Base-by-base conservation (phyloP, 805 yeast genomes). In the Wickerhamiella galacta region DNA sequence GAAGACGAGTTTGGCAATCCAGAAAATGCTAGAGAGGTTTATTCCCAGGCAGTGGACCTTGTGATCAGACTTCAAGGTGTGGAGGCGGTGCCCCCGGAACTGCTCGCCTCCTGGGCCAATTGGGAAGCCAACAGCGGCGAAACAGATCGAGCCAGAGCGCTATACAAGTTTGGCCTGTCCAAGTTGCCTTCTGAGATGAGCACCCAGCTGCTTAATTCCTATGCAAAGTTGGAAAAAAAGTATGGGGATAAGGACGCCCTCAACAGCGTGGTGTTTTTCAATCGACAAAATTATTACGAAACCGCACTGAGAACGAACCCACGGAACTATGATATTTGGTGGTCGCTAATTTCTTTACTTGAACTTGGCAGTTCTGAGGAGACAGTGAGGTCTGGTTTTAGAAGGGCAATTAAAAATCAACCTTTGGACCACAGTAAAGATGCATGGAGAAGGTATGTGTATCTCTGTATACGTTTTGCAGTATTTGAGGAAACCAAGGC, bases 271-370 rank as follows among this genome's bases (percentile, higher is more conserved):
- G 58, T 76, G 0, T 39, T 68, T 12, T 40, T 54, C 2, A 76
- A 75, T 44, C 57, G 93, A 37, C 65, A 62, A 38, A 51, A 60
- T 5, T 58, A 58, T 33, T 80, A 77, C 48, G 73, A 74, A 44
- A 49, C 55, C 3, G 58, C 54, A 15, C 43, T 79, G 10, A 37
- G 47, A 5, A 42, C 47, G 8, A 58, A 67, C 33, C 73, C 81
- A 1, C 25, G 35, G 0, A 79, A 80, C 53, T 73, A 70, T 51
- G 90, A 78, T 45, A 56, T 72, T 0, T 85, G 96, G 95, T 83
- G 93, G 87, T 49, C 68, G 0, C 74, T 73, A 45, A 38, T 81
- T 2, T 60, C 66, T 9, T 47, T 80, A 16, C 44, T 72, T 9
- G 65, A 65, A 32, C 60, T 63, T 16, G 44, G 59, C 14, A 41